Evolutionary conservation across 768 basidiomycete genomes (phyloP).

Genomic region (Hebeloma cylindrosporum): DNA sequence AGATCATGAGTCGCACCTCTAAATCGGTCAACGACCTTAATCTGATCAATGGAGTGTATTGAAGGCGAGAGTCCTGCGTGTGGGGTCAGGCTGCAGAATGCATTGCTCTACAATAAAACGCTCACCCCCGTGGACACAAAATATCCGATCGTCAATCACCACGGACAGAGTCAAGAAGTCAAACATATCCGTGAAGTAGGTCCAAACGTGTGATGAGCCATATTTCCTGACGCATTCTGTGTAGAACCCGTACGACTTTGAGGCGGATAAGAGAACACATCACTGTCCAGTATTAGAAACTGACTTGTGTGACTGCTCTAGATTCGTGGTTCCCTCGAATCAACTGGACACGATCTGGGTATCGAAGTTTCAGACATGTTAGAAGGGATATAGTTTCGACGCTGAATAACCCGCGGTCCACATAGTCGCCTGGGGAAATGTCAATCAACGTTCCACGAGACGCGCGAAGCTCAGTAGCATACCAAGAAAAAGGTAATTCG

Average conservation of each 20-base stretch:
- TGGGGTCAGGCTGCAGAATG: constrained; percentile 7
- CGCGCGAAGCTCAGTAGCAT: constrained; percentile 24
- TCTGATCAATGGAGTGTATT: constrained; percentile 98
- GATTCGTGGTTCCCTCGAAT: constrained; percentile 99
- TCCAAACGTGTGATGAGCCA: constrained; percentile 95
- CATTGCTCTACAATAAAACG: constrained; percentile 17
- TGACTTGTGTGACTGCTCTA: constrained; percentile 94
- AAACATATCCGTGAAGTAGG: constrained; percentile 99
- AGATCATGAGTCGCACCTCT: constrained; percentile 57
- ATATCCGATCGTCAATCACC: constrained; percentile 98
- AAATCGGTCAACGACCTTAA: constrained; percentile 98
- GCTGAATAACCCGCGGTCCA: constrained; percentile 95
- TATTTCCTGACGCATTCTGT: constrained; percentile 98
- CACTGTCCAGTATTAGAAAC: constrained; percentile 32
- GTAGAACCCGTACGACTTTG: constrained; percentile 97
- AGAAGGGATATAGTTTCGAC: constrained; percentile 98
- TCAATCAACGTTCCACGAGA: constrained; percentile 7
- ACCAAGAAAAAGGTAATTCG: constrained; percentile 99
- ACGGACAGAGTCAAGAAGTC: constrained; percentile 97
- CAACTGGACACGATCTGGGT: constrained; percentile 94
- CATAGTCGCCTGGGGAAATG: constrained; percentile 81
- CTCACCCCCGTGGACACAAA: constrained; percentile 98
- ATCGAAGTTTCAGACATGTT: constrained; percentile 94
- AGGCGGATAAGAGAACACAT: constrained; percentile 27
- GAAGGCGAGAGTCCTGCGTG: constrained; percentile 87